phyloP scores from a whole-genome alignment of 2,329 filamentous ascomycete genomes.

The Chrysosporium queenslandicum region DNA sequence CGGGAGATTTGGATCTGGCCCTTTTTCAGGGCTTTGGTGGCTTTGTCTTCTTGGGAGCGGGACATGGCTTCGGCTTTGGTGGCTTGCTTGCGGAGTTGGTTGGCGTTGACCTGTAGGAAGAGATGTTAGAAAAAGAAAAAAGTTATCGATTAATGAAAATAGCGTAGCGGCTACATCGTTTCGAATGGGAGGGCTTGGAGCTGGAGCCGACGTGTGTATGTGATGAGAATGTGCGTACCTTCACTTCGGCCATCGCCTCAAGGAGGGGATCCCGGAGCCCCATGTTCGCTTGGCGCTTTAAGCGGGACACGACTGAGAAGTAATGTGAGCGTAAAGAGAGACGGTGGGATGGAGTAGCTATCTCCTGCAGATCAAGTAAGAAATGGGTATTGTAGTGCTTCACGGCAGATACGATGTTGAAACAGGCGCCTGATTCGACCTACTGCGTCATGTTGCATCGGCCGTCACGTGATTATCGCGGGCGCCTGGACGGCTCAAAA shows the following conservation, averaged over 20 bases:
- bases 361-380: no score
- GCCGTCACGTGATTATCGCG: background rate
- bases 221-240: slow-evolving; percentile 14
- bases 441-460: background rate
- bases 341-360: background rate
- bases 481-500: no score
- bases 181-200: background rate
- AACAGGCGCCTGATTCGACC: background rate
- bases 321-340: background rate
- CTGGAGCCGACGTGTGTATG: no score
- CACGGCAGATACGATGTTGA: background rate
- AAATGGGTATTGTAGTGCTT: background rate
- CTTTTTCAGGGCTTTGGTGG: slow-evolving; percentile 40
- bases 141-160: background rate
- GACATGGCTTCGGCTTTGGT: slow-evolving; percentile 38
- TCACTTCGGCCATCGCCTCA: slow-evolving; percentile 18
- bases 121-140: background rate
- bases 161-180: background rate
- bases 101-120: slow-evolving; percentile 35
- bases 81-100: slow-evolving; percentile 41
- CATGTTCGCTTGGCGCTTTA: slow-evolving; percentile 8
- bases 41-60: slow-evolving; percentile 40
- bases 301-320: background rate
- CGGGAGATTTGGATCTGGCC: slow-evolving; percentile 42
- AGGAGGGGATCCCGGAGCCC: slow-evolving; percentile 17